A percentile compares a stretch with the other conserved stretches of the same genome.
These are phyloP conservation scores for Spathaspora arborariae DNA, from an alignment of 805 yeast species.

Conservation along the genomic window DNA sequence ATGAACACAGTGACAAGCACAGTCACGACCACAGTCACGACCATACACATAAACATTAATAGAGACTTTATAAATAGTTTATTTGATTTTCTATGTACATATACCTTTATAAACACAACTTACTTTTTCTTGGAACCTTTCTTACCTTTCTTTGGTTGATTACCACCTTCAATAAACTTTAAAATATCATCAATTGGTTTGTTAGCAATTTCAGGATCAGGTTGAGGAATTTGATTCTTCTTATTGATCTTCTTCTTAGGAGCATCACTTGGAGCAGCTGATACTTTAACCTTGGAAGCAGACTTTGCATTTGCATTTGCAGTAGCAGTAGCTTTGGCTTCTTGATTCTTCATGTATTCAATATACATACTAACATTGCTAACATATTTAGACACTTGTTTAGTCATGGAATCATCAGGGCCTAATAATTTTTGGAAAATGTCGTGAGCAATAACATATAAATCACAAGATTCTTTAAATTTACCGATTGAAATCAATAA, in stretches of 20 bases:
- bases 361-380: conserved; percentile 50
- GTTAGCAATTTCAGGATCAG: conserved; percentile 53
- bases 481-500: conserved; percentile 50
- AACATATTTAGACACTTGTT: conserved; percentile 64
- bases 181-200: conserved; percentile 72
- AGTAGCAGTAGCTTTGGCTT: conserved; percentile 20
- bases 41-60: conserved; percentile 17
- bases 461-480: conserved; percentile 52
- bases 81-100: background rate
- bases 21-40: conserved; percentile 10
- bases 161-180: conserved; percentile 61
- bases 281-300: conserved; percentile 17
- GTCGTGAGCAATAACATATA: conserved; percentile 52
- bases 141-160: conserved; percentile 5
- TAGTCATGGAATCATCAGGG: conserved; percentile 60
- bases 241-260: conserved; percentile 12
- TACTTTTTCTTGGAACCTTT: conserved; percentile 5
- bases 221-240: conserved; percentile 18
- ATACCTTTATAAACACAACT: background rate
- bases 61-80: conserved; percentile 13
- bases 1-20: conserved; percentile 20
- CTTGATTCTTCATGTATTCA: conserved; percentile 39
- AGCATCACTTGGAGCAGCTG: conserved; percentile 7
- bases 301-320: conserved; percentile 20
- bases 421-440: conserved; percentile 61